Evolutionary conservation across 2,329 filamentous ascomycete genomes (phyloP), one percentile per base, ranked within the genome.

Genomic region (Claviceps paspali): DNA sequence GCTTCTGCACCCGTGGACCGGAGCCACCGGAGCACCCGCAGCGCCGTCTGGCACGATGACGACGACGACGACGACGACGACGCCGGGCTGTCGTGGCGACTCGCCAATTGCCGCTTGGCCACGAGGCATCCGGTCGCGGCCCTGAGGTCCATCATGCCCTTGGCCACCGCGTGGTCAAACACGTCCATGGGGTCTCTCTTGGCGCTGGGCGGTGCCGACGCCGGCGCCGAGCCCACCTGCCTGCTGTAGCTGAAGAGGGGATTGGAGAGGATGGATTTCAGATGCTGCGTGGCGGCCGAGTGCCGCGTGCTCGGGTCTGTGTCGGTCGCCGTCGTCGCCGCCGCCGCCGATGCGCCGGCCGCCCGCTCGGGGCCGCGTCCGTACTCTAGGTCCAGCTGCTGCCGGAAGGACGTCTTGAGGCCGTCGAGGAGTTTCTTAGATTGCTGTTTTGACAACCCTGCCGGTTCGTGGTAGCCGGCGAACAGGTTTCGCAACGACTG

Each of bases 351-450:
- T n/a, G 35, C 42, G 8, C 40, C 42, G 7, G 40, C 41, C 24
- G 32, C 44, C 27, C 44, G 43, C 7, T 60, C 49, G 12, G 53
- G 44, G 22, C 58, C 49, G 48, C 56, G 64, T 41, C 70, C 70
- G 47, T 76, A 67, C 48, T 76, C 70, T 30, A 56, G 61, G 46
- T 75, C 70, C n/a, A 76, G 65, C 22, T 73, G 66, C 38, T 62
- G 62, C 36, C 71, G 64, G 49, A 76, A 76, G 2, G 70, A 74
- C 5, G 60, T 54, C 35, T 72, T 76, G 36, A 76, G 61, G 24
- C 64, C 62, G 38, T 72, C 61, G 43, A 75, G 67, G 7, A 76
- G 63, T 46, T 67, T 65, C 42, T 69, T 62, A 19, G 68, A 67
- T 39, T 73, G 67, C 38, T 62, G 60, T 30, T 57, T 54, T 31